These are phyloP conservation scores for Crithidia expoeki DNA, from an alignment of 208 protist genomes.

Conservation along the genomic window DNA sequence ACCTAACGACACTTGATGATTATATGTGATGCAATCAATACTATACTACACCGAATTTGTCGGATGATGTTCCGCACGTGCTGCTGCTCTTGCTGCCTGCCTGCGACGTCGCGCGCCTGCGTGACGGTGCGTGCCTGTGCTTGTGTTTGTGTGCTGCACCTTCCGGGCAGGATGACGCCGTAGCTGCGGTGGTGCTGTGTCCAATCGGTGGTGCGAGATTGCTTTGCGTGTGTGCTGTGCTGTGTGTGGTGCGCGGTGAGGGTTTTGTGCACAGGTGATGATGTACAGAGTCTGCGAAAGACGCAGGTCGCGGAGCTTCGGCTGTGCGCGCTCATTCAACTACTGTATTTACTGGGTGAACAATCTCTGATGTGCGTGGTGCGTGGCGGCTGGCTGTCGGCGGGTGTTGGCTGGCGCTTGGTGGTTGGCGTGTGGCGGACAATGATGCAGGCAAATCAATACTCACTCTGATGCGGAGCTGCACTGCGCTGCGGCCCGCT, in stretches of 20 bases:
- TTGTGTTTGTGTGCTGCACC: slow-evolving; percentile 5
- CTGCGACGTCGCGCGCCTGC: too few relatives aligned
- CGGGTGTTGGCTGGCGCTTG: not conserved
- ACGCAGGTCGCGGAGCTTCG: slow-evolving; percentile 27
- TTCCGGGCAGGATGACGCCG: slow-evolving; percentile 15
- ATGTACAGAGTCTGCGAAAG: slow-evolving; percentile 34
- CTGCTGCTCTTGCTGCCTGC: too few relatives aligned
- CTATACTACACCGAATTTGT: slow-evolving; percentile 30
- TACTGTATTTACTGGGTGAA: slow-evolving; percentile 43
- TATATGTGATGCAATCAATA: slow-evolving; percentile 26
- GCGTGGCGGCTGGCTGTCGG: not conserved
- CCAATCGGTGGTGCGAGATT: slow-evolving; percentile 22
- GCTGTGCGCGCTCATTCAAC: slow-evolving; percentile 17
- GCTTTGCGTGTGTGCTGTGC: not conserved
- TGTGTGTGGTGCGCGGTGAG: not conserved
- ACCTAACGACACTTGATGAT: slow-evolving; percentile 23
- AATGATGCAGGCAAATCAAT: slow-evolving; percentile 58
- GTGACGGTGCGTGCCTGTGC: slow-evolving; percentile 1
- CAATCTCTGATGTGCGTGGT: slow-evolving; percentile 36
- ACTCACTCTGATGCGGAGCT: slow-evolving; percentile 46
- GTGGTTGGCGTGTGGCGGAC: not conserved
- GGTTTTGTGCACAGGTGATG: slow-evolving; percentile 20
- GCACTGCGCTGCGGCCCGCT: slow-evolving; percentile 27
- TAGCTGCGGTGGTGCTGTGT: slow-evolving; percentile 16
- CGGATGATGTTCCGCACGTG: slow-evolving; percentile 17